Percentiles rank a stretch among this genome's conserved stretches.
Conservation (phyloP, 306 rosid genomes). For the Mucuna pruriens region DNA sequence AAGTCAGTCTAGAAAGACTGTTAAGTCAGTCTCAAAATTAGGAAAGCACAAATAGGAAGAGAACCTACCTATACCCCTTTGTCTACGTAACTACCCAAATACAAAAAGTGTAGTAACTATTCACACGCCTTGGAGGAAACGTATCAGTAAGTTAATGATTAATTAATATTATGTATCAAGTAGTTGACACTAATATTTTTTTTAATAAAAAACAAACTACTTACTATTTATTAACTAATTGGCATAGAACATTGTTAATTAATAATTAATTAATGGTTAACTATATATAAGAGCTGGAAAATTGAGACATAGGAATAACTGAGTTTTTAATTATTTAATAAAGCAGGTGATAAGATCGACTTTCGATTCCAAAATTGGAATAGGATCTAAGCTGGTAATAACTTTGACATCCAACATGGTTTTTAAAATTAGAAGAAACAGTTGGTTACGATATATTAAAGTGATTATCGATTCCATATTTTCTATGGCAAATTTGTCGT, state of each 20-base stretch:
- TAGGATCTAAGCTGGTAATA: not conserved
- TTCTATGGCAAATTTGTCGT: constrained; percentile 9
- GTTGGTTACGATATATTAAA: constrained; percentile 10
- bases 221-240: not conserved
- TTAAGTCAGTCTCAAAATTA: no score
- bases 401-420: constrained; percentile 3
- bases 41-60: no score
- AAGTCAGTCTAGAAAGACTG: no score
- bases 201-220: not conserved
- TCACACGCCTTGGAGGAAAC: no score
- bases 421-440: constrained; percentile 28
- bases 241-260: not conserved
- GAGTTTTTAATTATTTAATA: not conserved
- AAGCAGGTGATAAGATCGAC: constrained; percentile 28
- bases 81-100: no score
- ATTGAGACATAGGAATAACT: not conserved
- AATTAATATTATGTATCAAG: no score
- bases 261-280: not conserved
- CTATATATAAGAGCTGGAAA: not conserved
- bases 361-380: constrained; percentile 24
- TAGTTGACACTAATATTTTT: no score
- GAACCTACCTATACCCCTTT: no score
- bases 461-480: constrained; percentile 1
- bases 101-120: no score
- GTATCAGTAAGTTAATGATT: no score